Conservation (phyloP, 352 stramenopile species). For the Hyaloperonospora brassicae region DNA sequence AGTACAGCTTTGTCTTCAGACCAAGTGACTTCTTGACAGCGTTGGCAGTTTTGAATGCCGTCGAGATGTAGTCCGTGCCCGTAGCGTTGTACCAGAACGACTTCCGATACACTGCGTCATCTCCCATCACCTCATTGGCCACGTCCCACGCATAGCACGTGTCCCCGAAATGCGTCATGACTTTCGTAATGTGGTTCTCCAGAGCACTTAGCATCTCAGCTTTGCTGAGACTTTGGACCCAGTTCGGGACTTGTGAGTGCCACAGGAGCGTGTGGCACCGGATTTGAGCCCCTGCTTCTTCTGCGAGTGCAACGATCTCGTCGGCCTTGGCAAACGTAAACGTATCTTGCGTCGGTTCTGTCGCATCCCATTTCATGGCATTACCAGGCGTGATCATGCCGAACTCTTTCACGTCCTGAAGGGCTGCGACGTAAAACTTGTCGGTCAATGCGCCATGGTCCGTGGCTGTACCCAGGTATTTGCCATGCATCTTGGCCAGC, state of each 20-base stretch:
- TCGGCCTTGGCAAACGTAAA: slow-evolving; percentile 19
- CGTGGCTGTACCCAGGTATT: slow-evolving; percentile 25
- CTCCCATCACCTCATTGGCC: slow-evolving; percentile 29
- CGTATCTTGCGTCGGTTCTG: slow-evolving; percentile 12
- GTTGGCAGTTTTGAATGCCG: slow-evolving; percentile 25
- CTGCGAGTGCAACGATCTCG: slow-evolving; percentile 15
- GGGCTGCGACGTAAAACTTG: slow-evolving; percentile 14
- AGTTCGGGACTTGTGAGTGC: slow-evolving; percentile 24
- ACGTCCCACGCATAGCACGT: slow-evolving; percentile 29
- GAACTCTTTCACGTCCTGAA: slow-evolving; percentile 24
- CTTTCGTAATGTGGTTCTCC: slow-evolving; percentile 29
- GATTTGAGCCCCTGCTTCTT: slow-evolving; percentile 19
- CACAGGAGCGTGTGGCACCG: slow-evolving; percentile 25
- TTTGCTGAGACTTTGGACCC: slow-evolving; percentile 23
- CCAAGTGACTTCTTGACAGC: slow-evolving; percentile 21
- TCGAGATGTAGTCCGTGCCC: slow-evolving; percentile 25
- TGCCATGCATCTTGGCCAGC: slow-evolving; percentile 20
- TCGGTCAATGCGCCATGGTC: slow-evolving; percentile 13
- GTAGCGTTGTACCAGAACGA: slow-evolving; percentile 32
- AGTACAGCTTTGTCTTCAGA: slow-evolving; percentile 23
- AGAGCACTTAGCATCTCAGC: slow-evolving; percentile 19
- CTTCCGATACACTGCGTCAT: slow-evolving; percentile 19
- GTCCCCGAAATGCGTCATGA: slow-evolving; percentile 27
- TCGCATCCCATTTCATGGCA: slow-evolving; percentile 20
- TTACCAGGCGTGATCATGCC: slow-evolving; percentile 29